Evolutionary conservation across 441 rosid genomes (phyloP).

Genomic region (Cnidoscolus chayamansa): DNA sequence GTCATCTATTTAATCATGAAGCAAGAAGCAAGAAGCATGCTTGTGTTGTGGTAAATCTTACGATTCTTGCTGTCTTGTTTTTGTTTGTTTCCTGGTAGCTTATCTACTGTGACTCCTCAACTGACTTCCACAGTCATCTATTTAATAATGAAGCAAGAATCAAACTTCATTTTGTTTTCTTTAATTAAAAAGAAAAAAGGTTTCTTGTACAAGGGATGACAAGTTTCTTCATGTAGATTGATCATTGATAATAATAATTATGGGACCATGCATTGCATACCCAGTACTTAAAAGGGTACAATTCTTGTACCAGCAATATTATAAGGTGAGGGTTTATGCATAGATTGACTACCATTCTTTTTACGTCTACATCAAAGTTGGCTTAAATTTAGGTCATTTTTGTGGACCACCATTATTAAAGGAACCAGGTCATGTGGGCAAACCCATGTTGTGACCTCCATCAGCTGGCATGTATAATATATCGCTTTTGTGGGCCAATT

Average conservation of each 20-base stretch:
- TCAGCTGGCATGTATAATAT: neutral
- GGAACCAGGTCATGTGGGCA: constrained; percentile 16
- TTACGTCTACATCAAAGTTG: constrained; percentile 5
- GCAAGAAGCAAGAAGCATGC: constrained; percentile 7
- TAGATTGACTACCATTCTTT: neutral
- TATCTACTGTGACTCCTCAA: neutral
- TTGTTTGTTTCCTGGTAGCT: neutral
- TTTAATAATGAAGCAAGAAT: too few species aligned
- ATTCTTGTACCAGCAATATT: constrained; percentile 16
- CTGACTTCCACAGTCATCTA: too few species aligned
- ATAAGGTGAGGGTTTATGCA: neutral
- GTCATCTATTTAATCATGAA: neutral
- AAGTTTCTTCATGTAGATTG: neutral
- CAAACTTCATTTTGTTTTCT: too few species aligned
- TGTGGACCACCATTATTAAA: constrained; percentile 17
- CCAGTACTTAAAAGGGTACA: constrained; percentile 23
- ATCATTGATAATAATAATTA: neutral
- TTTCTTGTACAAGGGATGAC: neutral
- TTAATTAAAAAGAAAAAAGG: too few species aligned
- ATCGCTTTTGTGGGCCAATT: constrained; percentile 19
- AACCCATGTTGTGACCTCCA: constrained; percentile 12
- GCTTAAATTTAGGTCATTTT: neutral
- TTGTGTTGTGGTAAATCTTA: neutral
- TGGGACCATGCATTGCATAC: neutral
- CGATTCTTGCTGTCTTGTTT: neutral